A percentile compares a stretch with the other conserved stretches of the same genome.
These are phyloP conservation scores for Gossypium stocksii DNA, from an alignment of 345 rosid species.

Conservation along the genomic window DNA sequence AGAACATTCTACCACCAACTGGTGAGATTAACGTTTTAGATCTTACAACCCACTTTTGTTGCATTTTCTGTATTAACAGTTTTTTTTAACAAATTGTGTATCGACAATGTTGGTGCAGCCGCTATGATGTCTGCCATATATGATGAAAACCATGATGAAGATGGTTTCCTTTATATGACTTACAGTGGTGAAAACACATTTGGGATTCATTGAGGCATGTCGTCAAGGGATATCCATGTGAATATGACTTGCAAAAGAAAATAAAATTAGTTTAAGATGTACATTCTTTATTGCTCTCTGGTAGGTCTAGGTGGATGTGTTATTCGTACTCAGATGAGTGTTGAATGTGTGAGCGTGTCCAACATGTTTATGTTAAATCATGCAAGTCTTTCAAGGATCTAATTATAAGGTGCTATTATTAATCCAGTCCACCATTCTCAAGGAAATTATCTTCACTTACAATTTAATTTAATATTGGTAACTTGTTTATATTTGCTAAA, in stretches of 20 bases:
- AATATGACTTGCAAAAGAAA: conserved; percentile 6
- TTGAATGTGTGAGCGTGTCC: background rate
- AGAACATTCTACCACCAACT: conserved; percentile 71
- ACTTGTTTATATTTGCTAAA: too few species aligned
- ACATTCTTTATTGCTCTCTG: conserved; percentile 20
- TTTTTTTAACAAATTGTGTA: background rate
- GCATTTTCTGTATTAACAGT: background rate
- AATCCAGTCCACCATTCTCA: too few species aligned
- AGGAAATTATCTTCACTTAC: too few species aligned
- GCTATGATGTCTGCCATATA: conserved; percentile 94
- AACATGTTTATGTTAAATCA: background rate
- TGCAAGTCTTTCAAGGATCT: too few species aligned
- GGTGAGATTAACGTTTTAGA: conserved; percentile 34
- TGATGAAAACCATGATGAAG: conserved; percentile 94
- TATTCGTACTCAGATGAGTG: too few species aligned
- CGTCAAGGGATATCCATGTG: conserved; percentile 16
- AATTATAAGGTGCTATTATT: too few species aligned
- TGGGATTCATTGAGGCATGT: conserved; percentile 37
- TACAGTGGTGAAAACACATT: conserved; percentile 99
- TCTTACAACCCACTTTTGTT: background rate
- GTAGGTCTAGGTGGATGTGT: background rate
- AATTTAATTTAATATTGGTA: too few species aligned
- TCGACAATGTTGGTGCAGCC: conserved; percentile 38
- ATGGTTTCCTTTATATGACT: conserved; percentile 96
- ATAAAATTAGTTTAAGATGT: conserved; percentile 23